Conservation (phyloP, 2,329 filamentous ascomycete species). For the Microascus cirrosus region DNA sequence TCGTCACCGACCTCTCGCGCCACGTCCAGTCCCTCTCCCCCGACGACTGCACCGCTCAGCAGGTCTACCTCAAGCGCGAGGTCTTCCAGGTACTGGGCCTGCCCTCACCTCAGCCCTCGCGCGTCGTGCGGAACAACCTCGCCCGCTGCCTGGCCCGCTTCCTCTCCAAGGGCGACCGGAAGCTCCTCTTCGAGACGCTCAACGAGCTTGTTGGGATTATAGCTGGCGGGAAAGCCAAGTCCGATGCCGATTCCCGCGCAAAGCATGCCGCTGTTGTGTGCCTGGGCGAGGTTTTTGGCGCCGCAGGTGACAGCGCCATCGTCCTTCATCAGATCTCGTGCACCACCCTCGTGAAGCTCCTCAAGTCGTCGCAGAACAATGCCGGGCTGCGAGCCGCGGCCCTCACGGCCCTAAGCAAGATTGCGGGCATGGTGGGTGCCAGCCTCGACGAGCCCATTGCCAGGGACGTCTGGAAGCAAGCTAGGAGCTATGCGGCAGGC, state of each 20-base stretch:
- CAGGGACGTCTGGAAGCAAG: constrained; percentile 91
- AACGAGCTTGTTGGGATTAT: constrained; percentile 67
- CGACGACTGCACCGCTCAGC: constrained; percentile 77
- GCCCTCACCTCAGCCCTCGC: constrained; percentile 66
- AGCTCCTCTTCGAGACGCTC: constrained; percentile 86
- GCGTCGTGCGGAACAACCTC: constrained; percentile 82
- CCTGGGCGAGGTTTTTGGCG: constrained; percentile 77
- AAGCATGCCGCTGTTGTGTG: constrained; percentile 85
- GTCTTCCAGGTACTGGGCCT: constrained; percentile 87
- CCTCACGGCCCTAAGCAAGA: constrained; percentile 64
- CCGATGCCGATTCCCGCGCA: constrained; percentile 63
- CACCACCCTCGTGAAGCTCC: constrained; percentile 60
- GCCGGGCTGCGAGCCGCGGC: constrained; percentile 72
- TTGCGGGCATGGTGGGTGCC: constrained; percentile 61
- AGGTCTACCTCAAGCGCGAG: constrained; percentile 87
- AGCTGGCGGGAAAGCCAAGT: constrained; percentile 60
- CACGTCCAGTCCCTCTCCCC: constrained; percentile 65
- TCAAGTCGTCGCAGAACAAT: constrained; percentile 71
- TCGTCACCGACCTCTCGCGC: constrained; percentile 69
- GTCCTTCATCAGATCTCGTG: constrained; percentile 68
- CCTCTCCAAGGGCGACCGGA: constrained; percentile 76
- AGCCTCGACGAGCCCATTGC: constrained; percentile 76
- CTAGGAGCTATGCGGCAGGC: constrained; percentile 59
- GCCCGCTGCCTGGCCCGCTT: constrained; percentile 76
- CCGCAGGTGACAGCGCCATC: constrained; percentile 89